Conservation (phyloP, 345 rosid species). For the Pugionium cornutum region DNA sequence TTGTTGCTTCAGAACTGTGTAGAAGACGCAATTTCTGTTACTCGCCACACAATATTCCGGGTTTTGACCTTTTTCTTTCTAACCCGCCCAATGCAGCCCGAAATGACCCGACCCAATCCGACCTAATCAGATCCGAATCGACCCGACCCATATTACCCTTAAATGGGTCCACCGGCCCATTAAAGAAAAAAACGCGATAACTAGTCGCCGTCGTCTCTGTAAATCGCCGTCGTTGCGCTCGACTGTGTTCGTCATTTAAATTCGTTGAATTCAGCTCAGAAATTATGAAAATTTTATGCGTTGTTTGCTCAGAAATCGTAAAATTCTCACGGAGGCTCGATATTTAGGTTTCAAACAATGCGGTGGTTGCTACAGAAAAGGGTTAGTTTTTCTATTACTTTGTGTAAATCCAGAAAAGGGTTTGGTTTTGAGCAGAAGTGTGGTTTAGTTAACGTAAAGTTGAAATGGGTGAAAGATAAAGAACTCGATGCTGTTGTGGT, state of each 20-base stretch:
- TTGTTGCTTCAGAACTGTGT: conserved; percentile 35
- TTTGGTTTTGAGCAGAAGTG: conserved; percentile 52
- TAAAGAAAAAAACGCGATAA: not conserved
- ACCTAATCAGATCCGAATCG: conserved; percentile 9
- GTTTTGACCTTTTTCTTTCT: conserved; percentile 26
- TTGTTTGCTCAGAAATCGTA: too few species aligned
- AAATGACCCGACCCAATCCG: conserved; percentile 2
- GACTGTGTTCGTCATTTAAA: too few species aligned
- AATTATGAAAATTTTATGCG: too few species aligned
- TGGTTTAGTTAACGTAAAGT: conserved; percentile 67
- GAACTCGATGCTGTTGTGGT: conserved; percentile 59
- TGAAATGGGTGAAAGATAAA: conserved; percentile 86
- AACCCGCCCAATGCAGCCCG: conserved; percentile 7
- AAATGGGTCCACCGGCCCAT: conserved; percentile 15
- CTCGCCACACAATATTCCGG: conserved; percentile 29
- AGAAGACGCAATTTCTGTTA: conserved; percentile 36
- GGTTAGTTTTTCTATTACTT: conserved; percentile 25
- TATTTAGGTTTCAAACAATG: conserved; percentile 41
- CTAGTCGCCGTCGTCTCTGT: not conserved
- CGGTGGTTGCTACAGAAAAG: conserved; percentile 35
- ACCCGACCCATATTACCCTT: not conserved
- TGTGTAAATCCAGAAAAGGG: conserved; percentile 42
- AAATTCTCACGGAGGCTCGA: not conserved
- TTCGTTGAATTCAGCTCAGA: too few species aligned
- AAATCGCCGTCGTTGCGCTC: not conserved